Percentiles rank a stretch among this genome's conserved stretches.
These are phyloP conservation scores for Mimosa pudica DNA, from an alignment of 306 rosid species.

Conservation along the genomic window DNA sequence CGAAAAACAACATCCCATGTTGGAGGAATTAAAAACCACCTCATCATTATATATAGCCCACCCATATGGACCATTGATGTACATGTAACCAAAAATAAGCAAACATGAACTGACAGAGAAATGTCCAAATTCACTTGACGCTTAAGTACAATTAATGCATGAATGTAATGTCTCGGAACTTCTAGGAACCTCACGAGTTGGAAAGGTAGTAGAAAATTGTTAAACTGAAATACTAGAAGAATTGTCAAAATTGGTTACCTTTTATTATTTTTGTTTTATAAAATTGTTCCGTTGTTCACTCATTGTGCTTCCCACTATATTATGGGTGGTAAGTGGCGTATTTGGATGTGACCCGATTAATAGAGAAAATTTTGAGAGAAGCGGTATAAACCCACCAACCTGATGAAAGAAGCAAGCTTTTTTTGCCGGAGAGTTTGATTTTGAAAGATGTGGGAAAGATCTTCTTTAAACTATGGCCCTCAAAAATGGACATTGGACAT, in stretches of 20 bases:
- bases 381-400: neutral
- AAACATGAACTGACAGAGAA: neutral
- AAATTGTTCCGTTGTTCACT: neutral
- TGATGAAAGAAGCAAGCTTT: constrained; percentile 8
- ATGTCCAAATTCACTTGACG: neutral
- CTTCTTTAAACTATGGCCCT: constrained; percentile 27
- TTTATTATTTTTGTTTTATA: neutral
- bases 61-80: neutral
- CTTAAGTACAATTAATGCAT: neutral
- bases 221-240: neutral
- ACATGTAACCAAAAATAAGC: neutral
- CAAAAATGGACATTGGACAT: constrained; percentile 17
- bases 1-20: neutral
- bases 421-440: neutral
- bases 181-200: too few relatives aligned
- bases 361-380: neutral
- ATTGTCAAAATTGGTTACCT: neutral
- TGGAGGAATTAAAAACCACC: neutral
- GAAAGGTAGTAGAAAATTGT: neutral
- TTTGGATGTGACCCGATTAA: too few relatives aligned
- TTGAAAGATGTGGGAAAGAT: neutral
- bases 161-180: neutral
- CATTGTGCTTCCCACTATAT: constrained; percentile 24
- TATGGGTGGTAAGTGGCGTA: neutral
- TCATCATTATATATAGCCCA: neutral